Conservation (phyloP, 495 filamentous ascomycete genomes). For the Tuber umbilicatum region DNA sequence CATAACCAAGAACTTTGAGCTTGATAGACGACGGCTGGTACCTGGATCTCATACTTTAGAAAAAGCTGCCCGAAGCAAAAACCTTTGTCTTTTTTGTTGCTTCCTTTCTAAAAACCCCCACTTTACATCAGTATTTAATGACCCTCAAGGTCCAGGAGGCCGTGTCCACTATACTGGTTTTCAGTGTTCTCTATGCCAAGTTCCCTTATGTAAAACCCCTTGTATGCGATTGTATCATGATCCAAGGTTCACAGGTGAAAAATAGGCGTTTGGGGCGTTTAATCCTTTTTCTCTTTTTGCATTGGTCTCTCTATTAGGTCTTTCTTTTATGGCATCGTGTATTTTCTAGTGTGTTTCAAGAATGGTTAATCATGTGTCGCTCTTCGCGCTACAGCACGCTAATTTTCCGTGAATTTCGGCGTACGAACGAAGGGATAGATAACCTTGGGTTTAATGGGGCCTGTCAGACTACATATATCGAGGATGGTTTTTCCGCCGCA, state of each 20-base stretch:
- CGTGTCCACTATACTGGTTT: background rate
- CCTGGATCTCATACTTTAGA: background rate
- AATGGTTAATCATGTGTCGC: background rate
- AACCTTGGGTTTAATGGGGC: too few species aligned
- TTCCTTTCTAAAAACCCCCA: background rate
- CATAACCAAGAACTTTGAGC: background rate
- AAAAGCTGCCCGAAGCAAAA: background rate
- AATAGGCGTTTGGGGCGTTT: background rate
- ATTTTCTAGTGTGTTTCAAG: background rate
- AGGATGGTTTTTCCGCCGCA: too few species aligned
- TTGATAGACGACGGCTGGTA: background rate
- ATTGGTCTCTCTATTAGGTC: background rate
- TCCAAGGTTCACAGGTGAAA: background rate
- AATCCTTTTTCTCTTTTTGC: background rate
- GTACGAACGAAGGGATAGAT: background rate
- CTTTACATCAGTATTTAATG: background rate
- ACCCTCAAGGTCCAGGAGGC: background rate
- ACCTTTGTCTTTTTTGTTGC: background rate
- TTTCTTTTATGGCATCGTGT: background rate
- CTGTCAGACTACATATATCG: too few species aligned
- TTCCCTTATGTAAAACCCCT: background rate
- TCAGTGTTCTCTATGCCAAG: background rate
- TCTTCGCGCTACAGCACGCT: background rate
- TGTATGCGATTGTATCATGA: background rate
- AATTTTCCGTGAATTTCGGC: background rate